A percentile compares a stretch with the other conserved stretches of the same genome.
These are phyloP conservation scores for Linnemannia schmuckeri DNA, from an alignment of 192 early-diverging fungal genomes.

Conservation along the genomic window DNA sequence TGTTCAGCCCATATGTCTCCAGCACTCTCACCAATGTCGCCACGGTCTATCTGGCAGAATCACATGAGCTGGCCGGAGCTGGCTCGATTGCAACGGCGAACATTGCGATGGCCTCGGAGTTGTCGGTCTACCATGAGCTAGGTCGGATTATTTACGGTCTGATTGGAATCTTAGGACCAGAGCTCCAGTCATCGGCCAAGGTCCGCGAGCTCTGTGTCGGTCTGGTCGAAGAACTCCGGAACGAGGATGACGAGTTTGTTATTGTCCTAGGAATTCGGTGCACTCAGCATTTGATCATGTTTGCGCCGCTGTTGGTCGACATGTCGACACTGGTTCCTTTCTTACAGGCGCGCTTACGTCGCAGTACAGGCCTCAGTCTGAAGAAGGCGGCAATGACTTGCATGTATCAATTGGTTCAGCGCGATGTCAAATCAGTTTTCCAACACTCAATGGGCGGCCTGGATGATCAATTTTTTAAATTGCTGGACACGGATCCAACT, in stretches of 20 bases:
- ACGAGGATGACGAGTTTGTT: constrained; percentile 81
- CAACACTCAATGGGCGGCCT: constrained; percentile 69
- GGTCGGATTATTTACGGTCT: constrained; percentile 92
- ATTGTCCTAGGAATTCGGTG: constrained; percentile 89
- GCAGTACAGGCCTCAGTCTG: constrained; percentile 67
- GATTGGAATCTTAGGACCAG: constrained; percentile 92
- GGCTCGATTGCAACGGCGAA: constrained; percentile 74
- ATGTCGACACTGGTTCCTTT: constrained; percentile 77
- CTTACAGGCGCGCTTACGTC: constrained; percentile 77
- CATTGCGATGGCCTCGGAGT: constrained; percentile 68
- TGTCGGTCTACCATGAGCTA: constrained; percentile 77
- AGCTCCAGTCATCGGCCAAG: constrained; percentile 79
- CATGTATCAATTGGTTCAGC: constrained; percentile 86
- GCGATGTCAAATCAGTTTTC: constrained; percentile 80
- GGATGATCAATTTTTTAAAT: constrained; percentile 85
- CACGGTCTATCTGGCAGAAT: constrained; percentile 91
- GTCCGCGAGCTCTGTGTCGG: constrained; percentile 85
- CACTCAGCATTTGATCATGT: constrained; percentile 90
- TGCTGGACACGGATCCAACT: constrained; percentile 81
- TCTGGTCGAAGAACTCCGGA: constrained; percentile 83
- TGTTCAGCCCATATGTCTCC: constrained; percentile 92
- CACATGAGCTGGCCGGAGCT: constrained; percentile 79
- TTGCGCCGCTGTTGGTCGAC: constrained; percentile 84
- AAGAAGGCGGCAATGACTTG: constrained; percentile 87
- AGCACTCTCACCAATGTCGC: constrained; percentile 88